Conservation (phyloP, 2,329 filamentous ascomycete species). For the Furcasterigmium sp. region DNA sequence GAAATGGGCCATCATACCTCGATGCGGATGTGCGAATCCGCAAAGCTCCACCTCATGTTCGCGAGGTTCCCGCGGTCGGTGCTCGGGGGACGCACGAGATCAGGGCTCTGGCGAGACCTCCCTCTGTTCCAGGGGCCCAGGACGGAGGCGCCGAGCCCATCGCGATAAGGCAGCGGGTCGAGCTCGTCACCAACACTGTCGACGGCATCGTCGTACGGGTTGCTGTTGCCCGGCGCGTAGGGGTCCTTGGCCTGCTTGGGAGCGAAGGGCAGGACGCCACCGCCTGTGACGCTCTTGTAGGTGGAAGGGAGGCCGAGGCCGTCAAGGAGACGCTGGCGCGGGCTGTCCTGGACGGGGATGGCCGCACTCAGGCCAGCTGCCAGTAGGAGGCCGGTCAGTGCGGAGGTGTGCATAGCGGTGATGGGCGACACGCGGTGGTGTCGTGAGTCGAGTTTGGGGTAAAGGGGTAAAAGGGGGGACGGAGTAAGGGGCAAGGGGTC, state of each 20-base stretch:
- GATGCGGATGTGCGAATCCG: constrained; percentile 58
- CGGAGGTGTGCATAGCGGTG: too few species aligned
- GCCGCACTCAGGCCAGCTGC: constrained; percentile 7
- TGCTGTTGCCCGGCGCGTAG: constrained; percentile 54
- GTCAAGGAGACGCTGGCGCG: constrained; percentile 47
- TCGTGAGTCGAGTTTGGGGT: too few species aligned
- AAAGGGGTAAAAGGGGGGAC: too few species aligned
- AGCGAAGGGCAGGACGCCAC: neutral
- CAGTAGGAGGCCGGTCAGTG: neutral
- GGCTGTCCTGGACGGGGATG: constrained; percentile 37
- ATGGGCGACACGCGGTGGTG: too few species aligned
- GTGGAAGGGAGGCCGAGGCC: constrained; percentile 39
- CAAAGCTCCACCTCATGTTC: constrained; percentile 70
- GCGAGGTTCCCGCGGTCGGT: constrained; percentile 66
- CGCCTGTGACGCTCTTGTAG: constrained; percentile 26
- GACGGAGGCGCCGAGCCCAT: constrained; percentile 59
- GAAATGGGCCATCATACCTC: constrained; percentile 36
- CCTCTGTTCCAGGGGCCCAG: constrained; percentile 65
- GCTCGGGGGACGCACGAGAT: constrained; percentile 65
- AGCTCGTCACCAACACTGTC: constrained; percentile 55
- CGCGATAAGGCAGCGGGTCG: constrained; percentile 59
- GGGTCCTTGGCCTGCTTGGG: constrained; percentile 27
- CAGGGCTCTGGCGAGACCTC: constrained; percentile 64
- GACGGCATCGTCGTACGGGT: constrained; percentile 58
- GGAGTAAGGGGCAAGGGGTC: too few species aligned